Evolutionary conservation across 768 basidiomycete genomes (phyloP).

Genomic region (Podaxis sp.): DNA sequence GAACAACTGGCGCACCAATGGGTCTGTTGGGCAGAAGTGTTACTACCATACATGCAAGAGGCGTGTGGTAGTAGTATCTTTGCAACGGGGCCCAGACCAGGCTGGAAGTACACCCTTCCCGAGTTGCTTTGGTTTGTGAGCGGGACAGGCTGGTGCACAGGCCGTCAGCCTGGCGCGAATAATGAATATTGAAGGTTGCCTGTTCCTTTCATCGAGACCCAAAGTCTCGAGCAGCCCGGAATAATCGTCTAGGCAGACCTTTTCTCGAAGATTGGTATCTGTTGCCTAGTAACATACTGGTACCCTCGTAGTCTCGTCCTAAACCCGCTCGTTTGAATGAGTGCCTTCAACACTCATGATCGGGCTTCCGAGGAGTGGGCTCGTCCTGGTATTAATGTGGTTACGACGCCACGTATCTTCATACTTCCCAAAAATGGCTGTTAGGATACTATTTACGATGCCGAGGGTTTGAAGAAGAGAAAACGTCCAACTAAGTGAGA

Average conservation of each 20-base stretch:
- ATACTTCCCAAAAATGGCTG: not conserved
- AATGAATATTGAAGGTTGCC: not conserved
- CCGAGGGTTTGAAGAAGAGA: not conserved
- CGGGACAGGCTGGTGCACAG: not conserved
- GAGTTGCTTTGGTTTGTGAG: not conserved
- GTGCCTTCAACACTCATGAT: not conserved
- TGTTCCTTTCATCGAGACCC: not conserved
- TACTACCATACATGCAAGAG: not conserved
- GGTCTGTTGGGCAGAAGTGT: not conserved
- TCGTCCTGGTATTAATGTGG: not conserved
- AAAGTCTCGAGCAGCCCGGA: not conserved
- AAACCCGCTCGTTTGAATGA: not conserved
- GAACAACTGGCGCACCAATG: not conserved
- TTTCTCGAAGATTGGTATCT: conserved; percentile 6
- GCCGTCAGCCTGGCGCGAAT: not conserved
- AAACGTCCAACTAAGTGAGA: not conserved
- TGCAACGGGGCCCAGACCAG: not conserved
- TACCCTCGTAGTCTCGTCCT: not conserved
- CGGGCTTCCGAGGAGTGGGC: not conserved
- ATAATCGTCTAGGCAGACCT: conserved; percentile 1
- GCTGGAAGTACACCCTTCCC: not conserved
- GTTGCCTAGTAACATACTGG: not conserved
- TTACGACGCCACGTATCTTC: not conserved
- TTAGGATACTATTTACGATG: not conserved
- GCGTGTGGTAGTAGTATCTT: not conserved